phyloP scores from a whole-genome alignment of 1,284 basidiomycete genomes.

The Boletellus sp. region DNA sequence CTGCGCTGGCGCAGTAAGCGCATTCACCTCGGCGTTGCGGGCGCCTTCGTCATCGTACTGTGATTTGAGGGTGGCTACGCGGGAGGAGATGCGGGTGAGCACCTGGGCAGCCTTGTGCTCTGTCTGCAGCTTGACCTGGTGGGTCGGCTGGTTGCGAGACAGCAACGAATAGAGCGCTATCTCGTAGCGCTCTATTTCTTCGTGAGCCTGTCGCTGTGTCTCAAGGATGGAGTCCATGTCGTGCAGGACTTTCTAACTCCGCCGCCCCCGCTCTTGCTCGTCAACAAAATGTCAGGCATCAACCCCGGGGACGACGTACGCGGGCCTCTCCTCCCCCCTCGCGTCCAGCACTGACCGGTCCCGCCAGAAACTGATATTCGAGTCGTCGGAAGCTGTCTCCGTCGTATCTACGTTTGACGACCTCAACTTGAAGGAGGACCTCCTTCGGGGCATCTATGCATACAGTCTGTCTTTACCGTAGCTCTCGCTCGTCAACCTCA shows the following conservation, averaged over 20 bases:
- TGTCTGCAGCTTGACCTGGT: conserved; percentile 67
- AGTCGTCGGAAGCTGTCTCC: conserved; percentile 94
- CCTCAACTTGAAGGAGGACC: conserved; percentile 91
- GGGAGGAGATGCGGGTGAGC: conserved; percentile 75
- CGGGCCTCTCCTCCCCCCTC: background rate
- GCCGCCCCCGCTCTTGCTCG: conserved; percentile 33
- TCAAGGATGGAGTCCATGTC: conserved; percentile 90
- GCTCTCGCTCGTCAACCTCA: conserved; percentile 2
- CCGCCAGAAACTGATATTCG: conserved; percentile 87
- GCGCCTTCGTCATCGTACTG: conserved; percentile 74
- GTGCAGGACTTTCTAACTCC: conserved; percentile 53
- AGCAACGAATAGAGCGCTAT: conserved; percentile 67
- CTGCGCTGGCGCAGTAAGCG: conserved; percentile 53
- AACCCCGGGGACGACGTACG: conserved; percentile 72
- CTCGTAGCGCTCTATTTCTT: conserved; percentile 91
- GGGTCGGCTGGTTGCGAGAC: conserved; percentile 57
- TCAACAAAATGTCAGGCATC: conserved; percentile 67
- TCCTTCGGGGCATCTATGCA: conserved; percentile 95
- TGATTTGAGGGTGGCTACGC: conserved; percentile 61
- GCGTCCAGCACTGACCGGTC: conserved; percentile 3
- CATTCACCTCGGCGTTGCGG: conserved; percentile 57
- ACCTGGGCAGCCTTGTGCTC: conserved; percentile 88
- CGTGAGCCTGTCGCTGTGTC: conserved; percentile 89
- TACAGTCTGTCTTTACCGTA: conserved; percentile 71
- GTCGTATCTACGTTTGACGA: conserved; percentile 88